Conservation (phyloP, 2,329 filamentous ascomycete species). For the Colletotrichum tanaceti region DNA sequence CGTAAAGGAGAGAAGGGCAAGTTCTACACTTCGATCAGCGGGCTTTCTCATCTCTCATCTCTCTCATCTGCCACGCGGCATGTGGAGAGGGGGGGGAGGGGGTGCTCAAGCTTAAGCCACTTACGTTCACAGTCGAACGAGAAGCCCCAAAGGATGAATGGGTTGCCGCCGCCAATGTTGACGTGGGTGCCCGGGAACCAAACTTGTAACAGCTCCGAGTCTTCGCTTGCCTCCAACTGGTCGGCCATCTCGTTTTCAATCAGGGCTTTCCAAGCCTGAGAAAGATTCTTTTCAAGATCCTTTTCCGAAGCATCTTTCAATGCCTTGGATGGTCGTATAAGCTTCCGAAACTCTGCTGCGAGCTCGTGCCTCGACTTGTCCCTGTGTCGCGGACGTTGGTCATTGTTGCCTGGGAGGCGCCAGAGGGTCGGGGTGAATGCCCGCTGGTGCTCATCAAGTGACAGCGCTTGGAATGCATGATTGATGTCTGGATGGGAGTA, state of each 20-base stretch:
- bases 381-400: background rate
- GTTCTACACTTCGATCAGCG: slow-evolving; percentile 11
- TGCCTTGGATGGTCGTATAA: background rate
- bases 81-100: too few relatives aligned
- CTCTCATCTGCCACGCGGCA: background rate
- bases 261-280: background rate
- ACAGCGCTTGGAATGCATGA: slow-evolving; percentile 20
- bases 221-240: background rate
- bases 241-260: background rate
- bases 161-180: slow-evolving; percentile 32
- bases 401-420: background rate
- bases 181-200: slow-evolving; percentile 35
- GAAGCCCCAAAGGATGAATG: background rate
- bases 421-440: slow-evolving; percentile 15
- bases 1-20: slow-evolving; percentile 38
- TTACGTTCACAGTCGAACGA: slow-evolving; percentile 25
- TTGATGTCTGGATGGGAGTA: slow-evolving; percentile 2
- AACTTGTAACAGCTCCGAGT: slow-evolving; percentile 13
- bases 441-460: slow-evolving; percentile 16
- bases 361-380: background rate
- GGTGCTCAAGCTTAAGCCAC: background rate
- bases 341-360: accelerated
- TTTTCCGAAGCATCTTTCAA: background rate
- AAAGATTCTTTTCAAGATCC: background rate
- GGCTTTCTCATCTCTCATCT: background rate